Percentiles rank a stretch among this genome's conserved stretches.
Conservation (phyloP, 768 basidiomycete species). For the Boletus rex-veris region DNA sequence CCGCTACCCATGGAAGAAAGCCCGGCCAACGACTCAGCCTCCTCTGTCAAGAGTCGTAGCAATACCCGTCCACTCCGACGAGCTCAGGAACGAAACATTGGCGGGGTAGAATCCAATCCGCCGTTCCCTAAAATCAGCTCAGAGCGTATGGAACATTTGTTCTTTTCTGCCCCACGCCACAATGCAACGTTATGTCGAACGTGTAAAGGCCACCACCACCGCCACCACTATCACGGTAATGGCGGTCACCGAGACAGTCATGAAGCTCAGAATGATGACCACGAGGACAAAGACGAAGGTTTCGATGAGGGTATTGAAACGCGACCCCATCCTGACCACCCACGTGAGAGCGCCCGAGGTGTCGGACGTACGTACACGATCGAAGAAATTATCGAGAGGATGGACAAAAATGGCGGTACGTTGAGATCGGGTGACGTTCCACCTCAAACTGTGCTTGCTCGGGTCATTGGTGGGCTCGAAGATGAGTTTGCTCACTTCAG, state of each 20-base stretch:
- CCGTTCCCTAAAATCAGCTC: constrained; percentile 86
- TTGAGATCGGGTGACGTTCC: constrained; percentile 45
- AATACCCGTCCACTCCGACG: background rate
- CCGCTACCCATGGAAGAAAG: constrained; percentile 1
- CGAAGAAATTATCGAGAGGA: constrained; percentile 26
- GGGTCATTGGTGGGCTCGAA: constrained; percentile 85
- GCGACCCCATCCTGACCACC: background rate
- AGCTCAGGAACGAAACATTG: constrained; percentile 6
- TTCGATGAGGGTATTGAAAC: constrained; percentile 12
- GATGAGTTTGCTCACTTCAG: constrained; percentile 96
- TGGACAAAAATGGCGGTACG: constrained; percentile 24
- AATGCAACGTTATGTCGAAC: constrained; percentile 61
- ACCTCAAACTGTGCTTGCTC: constrained; percentile 81
- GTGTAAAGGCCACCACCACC: constrained; percentile 55
- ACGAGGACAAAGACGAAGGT: constrained; percentile 14
- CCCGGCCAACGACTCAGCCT: background rate
- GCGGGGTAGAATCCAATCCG: constrained; percentile 31
- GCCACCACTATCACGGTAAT: constrained; percentile 43
- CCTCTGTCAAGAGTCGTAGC: background rate
- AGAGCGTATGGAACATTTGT: constrained; percentile 70
- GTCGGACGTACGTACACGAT: constrained; percentile 11
- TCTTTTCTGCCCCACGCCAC: constrained; percentile 78
- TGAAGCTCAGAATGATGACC: background rate
- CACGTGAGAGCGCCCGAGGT: constrained; percentile 1
- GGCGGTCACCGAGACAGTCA: constrained; percentile 35